A percentile compares a stretch with the other conserved stretches of the same genome.
These are phyloP conservation scores for Plasmopara muralis DNA, from an alignment of 352 stramenopile genomes.

Conservation along the genomic window DNA sequence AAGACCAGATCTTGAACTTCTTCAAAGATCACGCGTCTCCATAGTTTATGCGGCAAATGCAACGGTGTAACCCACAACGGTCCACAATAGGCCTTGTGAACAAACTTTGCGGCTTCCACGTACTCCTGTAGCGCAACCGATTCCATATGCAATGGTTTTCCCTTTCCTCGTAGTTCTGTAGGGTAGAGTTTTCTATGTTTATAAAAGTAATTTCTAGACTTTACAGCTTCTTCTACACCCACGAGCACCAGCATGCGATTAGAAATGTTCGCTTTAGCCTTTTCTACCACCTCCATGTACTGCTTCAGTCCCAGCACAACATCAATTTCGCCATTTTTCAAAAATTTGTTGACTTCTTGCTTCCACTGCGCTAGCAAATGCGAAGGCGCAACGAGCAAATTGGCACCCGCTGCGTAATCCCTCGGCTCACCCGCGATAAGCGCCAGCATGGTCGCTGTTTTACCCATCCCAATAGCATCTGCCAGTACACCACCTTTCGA, in stretches of 20 bases:
- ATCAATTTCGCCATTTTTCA: slow-evolving; percentile 54
- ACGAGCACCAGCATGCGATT: slow-evolving; percentile 81
- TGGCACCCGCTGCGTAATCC: slow-evolving; percentile 41
- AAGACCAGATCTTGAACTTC: slow-evolving; percentile 83
- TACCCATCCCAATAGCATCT: slow-evolving; percentile 80
- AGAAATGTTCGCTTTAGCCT: slow-evolving; percentile 30
- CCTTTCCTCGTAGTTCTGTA: slow-evolving; percentile 26
- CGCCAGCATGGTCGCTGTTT: slow-evolving; percentile 77
- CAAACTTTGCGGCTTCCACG: slow-evolving; percentile 65
- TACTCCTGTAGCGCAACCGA: slow-evolving; percentile 47
- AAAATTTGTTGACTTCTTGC: slow-evolving; percentile 72
- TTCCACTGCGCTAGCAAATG: slow-evolving; percentile 82
- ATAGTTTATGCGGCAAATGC: slow-evolving; percentile 58
- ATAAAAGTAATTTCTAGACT: slow-evolving; percentile 55
- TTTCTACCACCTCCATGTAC: slow-evolving; percentile 45
- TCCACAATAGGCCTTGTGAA: slow-evolving; percentile 75
- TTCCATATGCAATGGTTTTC: slow-evolving; percentile 40
- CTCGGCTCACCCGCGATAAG: slow-evolving; percentile 57
- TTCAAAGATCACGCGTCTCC: slow-evolving; percentile 80
- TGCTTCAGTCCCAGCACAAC: slow-evolving; percentile 54
- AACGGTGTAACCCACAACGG: slow-evolving; percentile 60
- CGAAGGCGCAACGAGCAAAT: slow-evolving; percentile 68
- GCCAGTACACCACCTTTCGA: slow-evolving; percentile 64
- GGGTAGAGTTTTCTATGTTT: slow-evolving; percentile 52
- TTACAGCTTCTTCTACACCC: slow-evolving; percentile 66